Evolutionary conservation across 345 rosid genomes (phyloP).

Genomic region (Salix dunnii): DNA sequence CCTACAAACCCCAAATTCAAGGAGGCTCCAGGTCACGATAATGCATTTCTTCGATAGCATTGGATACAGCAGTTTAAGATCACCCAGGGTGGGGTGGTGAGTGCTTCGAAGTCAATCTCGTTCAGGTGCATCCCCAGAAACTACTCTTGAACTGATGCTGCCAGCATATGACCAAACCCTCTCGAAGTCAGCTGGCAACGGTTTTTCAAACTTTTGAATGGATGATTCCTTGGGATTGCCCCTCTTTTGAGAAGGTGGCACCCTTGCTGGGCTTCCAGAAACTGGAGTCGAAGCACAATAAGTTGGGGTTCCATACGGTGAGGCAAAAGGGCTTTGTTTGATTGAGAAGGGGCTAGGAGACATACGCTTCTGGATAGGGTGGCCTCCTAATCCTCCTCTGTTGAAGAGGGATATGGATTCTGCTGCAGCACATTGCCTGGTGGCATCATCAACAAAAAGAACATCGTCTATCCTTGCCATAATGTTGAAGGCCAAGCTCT

Average conservation of each 20-base stretch:
- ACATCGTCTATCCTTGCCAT: conserved; percentile 98
- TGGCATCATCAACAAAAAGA: conserved; percentile 79
- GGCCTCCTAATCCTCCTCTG: conserved; percentile 54
- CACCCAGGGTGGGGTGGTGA: background rate
- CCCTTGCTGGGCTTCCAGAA: conserved; percentile 17
- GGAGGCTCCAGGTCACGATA: conserved; percentile 1
- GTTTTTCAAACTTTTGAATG: conserved; percentile 35
- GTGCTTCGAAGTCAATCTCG: conserved; percentile 52
- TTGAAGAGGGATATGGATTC: conserved; percentile 65
- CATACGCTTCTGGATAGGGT: conserved; percentile 67
- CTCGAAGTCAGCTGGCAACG: conserved; percentile 43
- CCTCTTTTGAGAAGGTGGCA: conserved; percentile 29
- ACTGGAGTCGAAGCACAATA: conserved; percentile 40
- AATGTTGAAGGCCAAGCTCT: conserved; percentile 96
- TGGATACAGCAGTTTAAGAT: background rate
- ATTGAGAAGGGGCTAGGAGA: conserved; percentile 70
- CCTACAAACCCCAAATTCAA: conserved; percentile 1
- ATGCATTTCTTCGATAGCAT: background rate
- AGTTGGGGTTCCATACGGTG: conserved; percentile 73
- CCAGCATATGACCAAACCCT: conserved; percentile 78
- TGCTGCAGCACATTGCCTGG: conserved; percentile 47
- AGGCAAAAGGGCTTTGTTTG: conserved; percentile 57
- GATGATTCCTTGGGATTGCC: conserved; percentile 37
- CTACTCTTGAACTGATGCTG: conserved; percentile 61
- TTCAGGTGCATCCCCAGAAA: conserved; percentile 71